Evolutionary conservation across 2,329 filamentous ascomycete species (phyloP).

Genomic region (Alternaria sp.): DNA sequence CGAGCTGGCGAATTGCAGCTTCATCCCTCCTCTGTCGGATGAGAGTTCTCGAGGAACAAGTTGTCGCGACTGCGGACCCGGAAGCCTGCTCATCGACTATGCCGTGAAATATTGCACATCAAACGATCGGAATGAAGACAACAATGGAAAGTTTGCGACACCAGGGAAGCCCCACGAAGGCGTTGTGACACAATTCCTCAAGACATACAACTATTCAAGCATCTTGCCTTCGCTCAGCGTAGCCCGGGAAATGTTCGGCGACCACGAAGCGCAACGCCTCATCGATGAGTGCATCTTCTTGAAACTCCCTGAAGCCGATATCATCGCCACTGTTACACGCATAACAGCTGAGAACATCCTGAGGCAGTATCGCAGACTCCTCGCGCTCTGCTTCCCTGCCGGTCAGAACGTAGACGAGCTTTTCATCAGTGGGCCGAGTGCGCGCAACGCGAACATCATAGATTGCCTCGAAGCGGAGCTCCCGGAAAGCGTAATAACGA

Average conservation of each 20-base stretch:
- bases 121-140: slow-evolving; percentile 61
- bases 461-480: slow-evolving; percentile 60
- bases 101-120: slow-evolving; percentile 64
- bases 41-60: slow-evolving; percentile 53
- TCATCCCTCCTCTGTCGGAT: slow-evolving; percentile 61
- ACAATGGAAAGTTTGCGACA: slow-evolving; percentile 61
- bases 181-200: slow-evolving; percentile 63
- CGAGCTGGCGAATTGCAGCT: slow-evolving; percentile 68
- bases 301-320: slow-evolving; percentile 60
- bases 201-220: slow-evolving; percentile 59
- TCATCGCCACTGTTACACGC: slow-evolving; percentile 66
- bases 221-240: slow-evolving; percentile 65
- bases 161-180: slow-evolving; percentile 60
- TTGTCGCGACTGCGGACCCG: slow-evolving; percentile 66
- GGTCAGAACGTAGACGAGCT: slow-evolving; percentile 62
- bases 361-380: slow-evolving; percentile 60
- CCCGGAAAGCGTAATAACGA: slow-evolving; percentile 60
- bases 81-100: slow-evolving; percentile 66
- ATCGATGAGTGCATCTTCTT: slow-evolving; percentile 58
- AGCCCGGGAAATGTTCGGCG: slow-evolving; percentile 67
- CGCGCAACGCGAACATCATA: slow-evolving; percentile 66
- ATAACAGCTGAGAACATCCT: slow-evolving; percentile 68
- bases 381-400: slow-evolving; percentile 43
- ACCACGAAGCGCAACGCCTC: slow-evolving; percentile 63
- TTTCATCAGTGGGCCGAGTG: slow-evolving; percentile 68